Conservation (phyloP, 1,139 yeast species). For the Pichia sp. region DNA sequence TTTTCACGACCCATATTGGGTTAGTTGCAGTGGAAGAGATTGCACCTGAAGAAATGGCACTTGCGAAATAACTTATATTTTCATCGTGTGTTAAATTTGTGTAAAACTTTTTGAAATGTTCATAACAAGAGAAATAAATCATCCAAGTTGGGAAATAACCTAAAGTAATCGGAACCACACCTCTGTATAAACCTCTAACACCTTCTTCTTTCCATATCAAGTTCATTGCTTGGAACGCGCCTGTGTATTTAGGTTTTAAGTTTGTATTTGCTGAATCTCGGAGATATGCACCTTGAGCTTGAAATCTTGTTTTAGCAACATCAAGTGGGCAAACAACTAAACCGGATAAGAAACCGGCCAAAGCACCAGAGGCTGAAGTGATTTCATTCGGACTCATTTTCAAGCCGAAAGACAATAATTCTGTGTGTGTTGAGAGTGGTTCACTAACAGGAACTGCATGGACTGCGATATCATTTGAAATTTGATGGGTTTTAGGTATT, state of each 20-base stretch:
- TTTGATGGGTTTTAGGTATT: slow-evolving; percentile 18
- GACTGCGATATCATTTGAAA: slow-evolving; percentile 18
- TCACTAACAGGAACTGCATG: slow-evolving; percentile 19
- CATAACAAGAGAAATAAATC: slow-evolving; percentile 89
- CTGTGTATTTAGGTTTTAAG: slow-evolving; percentile 43
- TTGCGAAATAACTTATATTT: slow-evolving; percentile 61
- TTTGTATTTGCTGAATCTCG: slow-evolving; percentile 9
- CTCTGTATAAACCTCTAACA: slow-evolving; percentile 78
- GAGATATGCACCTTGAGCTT: slow-evolving; percentile 80
- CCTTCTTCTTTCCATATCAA: slow-evolving; percentile 79
- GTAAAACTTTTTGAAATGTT: slow-evolving; percentile 60
- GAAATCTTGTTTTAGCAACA: slow-evolving; percentile 90
- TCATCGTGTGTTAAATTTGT: slow-evolving; percentile 43
- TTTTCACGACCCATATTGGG: slow-evolving; percentile 97
- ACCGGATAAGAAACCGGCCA: slow-evolving; percentile 91
- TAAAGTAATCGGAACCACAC: slow-evolving; percentile 83
- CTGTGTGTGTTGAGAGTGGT: slow-evolving; percentile 19
- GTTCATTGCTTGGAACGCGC: slow-evolving; percentile 56
- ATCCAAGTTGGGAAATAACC: slow-evolving; percentile 99
- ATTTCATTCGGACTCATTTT: slow-evolving; percentile 36
- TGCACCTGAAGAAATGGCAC: slow-evolving; percentile 91
- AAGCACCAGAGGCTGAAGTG: slow-evolving; percentile 77
- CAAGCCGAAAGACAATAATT: slow-evolving; percentile 15
- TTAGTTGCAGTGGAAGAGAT: slow-evolving; percentile 85
- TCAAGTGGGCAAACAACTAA: slow-evolving; percentile 91